Percentiles rank a stretch among this genome's conserved stretches.
phyloP scores from a whole-genome alignment of 306 rosid species.

The Pterocarpus santalinus region DNA sequence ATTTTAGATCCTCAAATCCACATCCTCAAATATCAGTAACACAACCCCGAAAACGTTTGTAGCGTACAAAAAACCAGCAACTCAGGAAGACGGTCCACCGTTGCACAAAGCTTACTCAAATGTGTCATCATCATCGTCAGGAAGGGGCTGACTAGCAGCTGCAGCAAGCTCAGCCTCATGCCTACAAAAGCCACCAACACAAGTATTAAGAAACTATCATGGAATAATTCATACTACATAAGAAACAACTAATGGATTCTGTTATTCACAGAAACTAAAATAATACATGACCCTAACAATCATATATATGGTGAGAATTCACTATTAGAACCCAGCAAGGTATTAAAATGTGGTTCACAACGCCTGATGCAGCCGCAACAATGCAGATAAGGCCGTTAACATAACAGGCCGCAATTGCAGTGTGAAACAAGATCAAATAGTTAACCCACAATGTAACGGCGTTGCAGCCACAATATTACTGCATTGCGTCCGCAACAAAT shows the following conservation, averaged over 20 bases:
- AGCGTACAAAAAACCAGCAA: constrained; percentile 47
- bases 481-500: too few species aligned
- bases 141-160: constrained; percentile 84
- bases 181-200: constrained; percentile 47
- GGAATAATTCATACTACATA: too few species aligned
- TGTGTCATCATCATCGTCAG: constrained; percentile 79
- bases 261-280: too few species aligned
- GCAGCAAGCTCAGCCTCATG: constrained; percentile 74
- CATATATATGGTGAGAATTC: neutral
- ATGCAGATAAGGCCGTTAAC: too few species aligned
- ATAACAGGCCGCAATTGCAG: too few species aligned
- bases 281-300: too few species aligned
- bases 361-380: too few species aligned
- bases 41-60: constrained; percentile 37
- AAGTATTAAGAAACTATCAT: neutral
- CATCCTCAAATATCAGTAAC: constrained; percentile 30
- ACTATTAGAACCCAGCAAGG: too few species aligned
- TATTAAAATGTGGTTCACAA: too few species aligned
- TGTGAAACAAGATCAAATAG: too few species aligned
- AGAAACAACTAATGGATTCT: neutral
- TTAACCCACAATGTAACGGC: too few species aligned
- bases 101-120: constrained; percentile 57
- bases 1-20: constrained; percentile 9
- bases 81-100: constrained; percentile 23
- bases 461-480: too few species aligned